Evolutionary conservation across 2,329 filamentous ascomycete genomes (phyloP).

Genomic region (Plectosphaerella cucumerina): DNA sequence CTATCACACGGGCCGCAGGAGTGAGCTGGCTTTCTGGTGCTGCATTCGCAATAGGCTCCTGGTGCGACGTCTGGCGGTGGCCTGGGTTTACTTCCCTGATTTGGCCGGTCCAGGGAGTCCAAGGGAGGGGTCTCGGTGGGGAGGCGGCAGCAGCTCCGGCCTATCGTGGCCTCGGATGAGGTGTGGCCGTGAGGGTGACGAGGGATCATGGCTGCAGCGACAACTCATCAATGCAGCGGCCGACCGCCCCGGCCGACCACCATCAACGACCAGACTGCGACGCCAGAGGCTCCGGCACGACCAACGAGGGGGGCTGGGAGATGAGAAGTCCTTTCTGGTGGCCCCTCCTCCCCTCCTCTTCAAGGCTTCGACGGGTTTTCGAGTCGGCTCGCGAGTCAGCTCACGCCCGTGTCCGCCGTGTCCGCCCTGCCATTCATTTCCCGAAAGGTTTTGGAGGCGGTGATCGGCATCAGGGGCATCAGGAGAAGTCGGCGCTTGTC

Average conservation of each 20-base stretch:
- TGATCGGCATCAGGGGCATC: background rate
- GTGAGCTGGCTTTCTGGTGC: slow-evolving; percentile 40
- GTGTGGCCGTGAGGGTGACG: slow-evolving; percentile 26
- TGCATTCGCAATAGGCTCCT: slow-evolving; percentile 34
- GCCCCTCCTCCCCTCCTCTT: background rate
- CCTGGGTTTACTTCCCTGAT: slow-evolving; percentile 34
- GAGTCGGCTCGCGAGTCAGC: background rate
- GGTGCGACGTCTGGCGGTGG: slow-evolving; percentile 23
- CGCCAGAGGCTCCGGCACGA: no score
- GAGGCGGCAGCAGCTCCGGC: slow-evolving; percentile 28
- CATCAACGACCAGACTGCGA: background rate
- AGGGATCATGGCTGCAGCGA: slow-evolving; percentile 39
- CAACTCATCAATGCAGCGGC: slow-evolving; percentile 37
- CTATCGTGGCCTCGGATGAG: slow-evolving; percentile 36
- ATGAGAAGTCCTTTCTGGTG: background rate
- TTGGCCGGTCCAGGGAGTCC: slow-evolving; percentile 12
- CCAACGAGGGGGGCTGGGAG: no score
- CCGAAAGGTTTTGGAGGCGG: background rate
- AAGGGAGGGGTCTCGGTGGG: slow-evolving; percentile 27
- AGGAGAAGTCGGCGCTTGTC: background rate
- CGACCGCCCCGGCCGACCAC: background rate
- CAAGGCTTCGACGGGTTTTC: background rate
- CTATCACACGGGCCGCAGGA: slow-evolving; percentile 23
- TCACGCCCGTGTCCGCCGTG: background rate
- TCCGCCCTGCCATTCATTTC: background rate